A percentile compares a stretch with the other conserved stretches of the same genome.
Evolutionary conservation across 2,329 filamentous ascomycete genomes (phyloP).

Genomic region (Fusarium xyrophilum): DNA sequence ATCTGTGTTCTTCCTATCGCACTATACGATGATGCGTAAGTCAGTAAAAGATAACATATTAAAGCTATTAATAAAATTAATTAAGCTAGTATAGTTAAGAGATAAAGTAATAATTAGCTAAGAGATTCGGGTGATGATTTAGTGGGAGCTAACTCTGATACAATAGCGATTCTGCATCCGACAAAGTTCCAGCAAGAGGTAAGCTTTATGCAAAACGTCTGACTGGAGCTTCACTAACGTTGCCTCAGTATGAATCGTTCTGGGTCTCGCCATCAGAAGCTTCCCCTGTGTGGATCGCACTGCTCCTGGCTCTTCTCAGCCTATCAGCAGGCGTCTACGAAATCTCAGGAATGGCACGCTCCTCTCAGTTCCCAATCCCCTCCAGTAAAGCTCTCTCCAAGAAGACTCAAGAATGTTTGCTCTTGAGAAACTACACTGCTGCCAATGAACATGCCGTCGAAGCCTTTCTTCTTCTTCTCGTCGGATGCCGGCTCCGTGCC

Average conservation of each 20-base stretch:
- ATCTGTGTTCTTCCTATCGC: slow-evolving; percentile 42
- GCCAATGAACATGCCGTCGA: slow-evolving; percentile 53
- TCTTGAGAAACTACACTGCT: slow-evolving; percentile 53
- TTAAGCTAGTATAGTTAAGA: too few species aligned
- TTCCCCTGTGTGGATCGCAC: slow-evolving; percentile 53
- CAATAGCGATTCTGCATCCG: slow-evolving; percentile 39
- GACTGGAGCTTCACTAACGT: neutral
- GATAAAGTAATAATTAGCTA: too few species aligned
- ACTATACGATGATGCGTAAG: slow-evolving; percentile 40
- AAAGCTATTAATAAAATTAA: too few species aligned
- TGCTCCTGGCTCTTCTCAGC: slow-evolving; percentile 53
- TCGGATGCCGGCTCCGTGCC: slow-evolving; percentile 43
- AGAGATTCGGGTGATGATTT: too few species aligned
- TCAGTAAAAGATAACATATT: too few species aligned
- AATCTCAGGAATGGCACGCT: slow-evolving; percentile 27
- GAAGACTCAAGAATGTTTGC: slow-evolving; percentile 51
- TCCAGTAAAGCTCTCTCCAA: slow-evolving; percentile 29
- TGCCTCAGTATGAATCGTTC: slow-evolving; percentile 51
- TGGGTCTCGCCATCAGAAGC: slow-evolving; percentile 44
- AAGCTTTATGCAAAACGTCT: too few species aligned
- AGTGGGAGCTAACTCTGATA: rapidly evolving
- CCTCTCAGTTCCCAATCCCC: slow-evolving; percentile 31
- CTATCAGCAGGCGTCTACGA: slow-evolving; percentile 46
- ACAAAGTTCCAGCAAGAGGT: slow-evolving; percentile 36
- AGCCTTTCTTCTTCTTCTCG: slow-evolving; percentile 51